Conservation (phyloP, 805 yeast genomes). For the Monosporozyma unispora region DNA sequence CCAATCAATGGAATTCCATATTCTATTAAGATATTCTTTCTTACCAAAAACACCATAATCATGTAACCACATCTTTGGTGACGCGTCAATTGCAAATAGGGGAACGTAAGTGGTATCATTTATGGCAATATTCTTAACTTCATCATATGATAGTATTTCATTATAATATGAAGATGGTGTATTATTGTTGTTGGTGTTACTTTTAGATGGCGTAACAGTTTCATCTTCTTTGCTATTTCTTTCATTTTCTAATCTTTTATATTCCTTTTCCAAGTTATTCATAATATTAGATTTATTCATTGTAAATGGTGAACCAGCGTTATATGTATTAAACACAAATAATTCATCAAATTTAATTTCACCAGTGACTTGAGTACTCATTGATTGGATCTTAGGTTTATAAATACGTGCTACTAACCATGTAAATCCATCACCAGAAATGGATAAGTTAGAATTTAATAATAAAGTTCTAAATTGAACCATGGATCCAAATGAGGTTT, state of each 20-base stretch:
- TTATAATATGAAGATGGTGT: conserved; percentile 1
- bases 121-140: conserved; percentile 31
- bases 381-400: conserved; percentile 4
- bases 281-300: conserved; percentile 35
- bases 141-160: conserved; percentile 27
- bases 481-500: conserved; percentile 58
- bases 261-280: conserved; percentile 11
- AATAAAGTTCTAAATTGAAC: conserved; percentile 67
- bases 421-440: conserved; percentile 84
- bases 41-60: conserved; percentile 79
- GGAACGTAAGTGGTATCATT: conserved; percentile 38
- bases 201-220: too few relatives aligned
- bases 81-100: conserved; percentile 59
- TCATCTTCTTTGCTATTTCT: conserved; percentile 2
- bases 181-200: background rate
- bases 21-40: conserved; percentile 49
- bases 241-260: conserved; percentile 1
- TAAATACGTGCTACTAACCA: conserved; percentile 66
- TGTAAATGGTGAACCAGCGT: conserved; percentile 76
- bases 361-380: conserved; percentile 3
- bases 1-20: conserved; percentile 71
- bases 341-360: conserved; percentile 37
- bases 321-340: conserved; percentile 73
- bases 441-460: conserved; percentile 55
- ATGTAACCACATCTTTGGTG: conserved; percentile 57